Conservation (phyloP, 2,329 filamentous ascomycete genomes). For the Trichophyton equinum region DNA sequence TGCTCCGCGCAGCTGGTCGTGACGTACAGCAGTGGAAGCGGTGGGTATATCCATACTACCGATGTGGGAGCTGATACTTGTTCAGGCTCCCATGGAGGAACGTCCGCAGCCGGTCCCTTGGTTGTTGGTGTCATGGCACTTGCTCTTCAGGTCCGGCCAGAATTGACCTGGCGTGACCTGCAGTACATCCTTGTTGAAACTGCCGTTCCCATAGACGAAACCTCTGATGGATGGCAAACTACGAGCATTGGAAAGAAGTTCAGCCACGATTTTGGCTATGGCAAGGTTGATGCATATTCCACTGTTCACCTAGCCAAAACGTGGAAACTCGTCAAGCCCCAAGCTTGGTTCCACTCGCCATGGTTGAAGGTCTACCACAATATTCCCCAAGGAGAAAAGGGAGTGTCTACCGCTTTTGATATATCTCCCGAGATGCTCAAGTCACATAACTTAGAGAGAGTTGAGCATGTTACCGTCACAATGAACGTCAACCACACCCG, state of each 20-base stretch:
- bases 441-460: conserved; percentile 65
- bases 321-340: conserved; percentile 83
- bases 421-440: conserved; percentile 71
- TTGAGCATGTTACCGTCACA: conserved; percentile 93
- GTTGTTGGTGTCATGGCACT: conserved; percentile 87
- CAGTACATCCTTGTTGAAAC: conserved; percentile 83
- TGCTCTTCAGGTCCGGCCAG: conserved; percentile 69
- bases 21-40: conserved; percentile 84
- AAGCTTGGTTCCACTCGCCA: conserved; percentile 86
- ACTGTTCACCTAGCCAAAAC: conserved; percentile 75
- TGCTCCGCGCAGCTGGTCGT: conserved; percentile 94
- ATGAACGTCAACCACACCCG: conserved; percentile 89
- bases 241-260: conserved; percentile 73
- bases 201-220: conserved; percentile 64
- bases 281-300: conserved; percentile 79
- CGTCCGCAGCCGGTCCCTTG: conserved; percentile 85
- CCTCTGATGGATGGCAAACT: conserved; percentile 65
- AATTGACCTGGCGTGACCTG: conserved; percentile 84
- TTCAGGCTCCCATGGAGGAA: conserved; percentile 75
- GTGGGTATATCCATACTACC: conserved; percentile 88
- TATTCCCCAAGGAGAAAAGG: conserved; percentile 74
- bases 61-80: conserved; percentile 78
- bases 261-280: conserved; percentile 91
- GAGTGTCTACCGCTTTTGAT: conserved; percentile 66
- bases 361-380: conserved; percentile 80